phyloP scores from a whole-genome alignment of 495 filamentous ascomycete species.

The Penicillium canariense region DNA sequence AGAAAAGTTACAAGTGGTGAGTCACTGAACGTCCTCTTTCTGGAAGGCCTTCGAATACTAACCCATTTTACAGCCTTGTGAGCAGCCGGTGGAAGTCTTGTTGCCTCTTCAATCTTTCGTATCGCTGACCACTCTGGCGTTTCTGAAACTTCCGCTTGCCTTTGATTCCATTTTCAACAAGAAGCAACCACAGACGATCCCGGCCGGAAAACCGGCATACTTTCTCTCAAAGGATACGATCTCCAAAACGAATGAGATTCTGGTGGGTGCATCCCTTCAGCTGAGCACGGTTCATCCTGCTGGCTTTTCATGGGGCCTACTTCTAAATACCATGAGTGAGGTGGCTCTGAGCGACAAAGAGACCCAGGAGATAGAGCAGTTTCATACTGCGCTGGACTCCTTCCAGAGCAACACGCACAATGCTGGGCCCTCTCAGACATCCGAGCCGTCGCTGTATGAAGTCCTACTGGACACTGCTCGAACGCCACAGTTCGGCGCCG shows the following conservation, averaged over 20 bases:
- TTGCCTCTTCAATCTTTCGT: slow-evolving; percentile 63
- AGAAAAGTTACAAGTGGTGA: slow-evolving; percentile 55
- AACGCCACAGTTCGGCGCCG: slow-evolving; percentile 30
- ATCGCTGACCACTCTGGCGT: slow-evolving; percentile 67
- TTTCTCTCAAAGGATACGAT: slow-evolving; percentile 61
- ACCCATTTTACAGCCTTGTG: slow-evolving; percentile 39
- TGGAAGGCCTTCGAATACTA: slow-evolving; percentile 16
- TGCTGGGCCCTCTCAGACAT: slow-evolving; percentile 23
- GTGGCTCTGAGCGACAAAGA: slow-evolving; percentile 57
- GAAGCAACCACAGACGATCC: slow-evolving; percentile 7
- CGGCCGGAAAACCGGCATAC: slow-evolving; percentile 50
- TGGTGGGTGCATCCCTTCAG: slow-evolving; percentile 51
- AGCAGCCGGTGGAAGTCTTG: slow-evolving; percentile 49
- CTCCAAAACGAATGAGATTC: slow-evolving; percentile 60
- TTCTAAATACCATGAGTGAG: slow-evolving; percentile 66
- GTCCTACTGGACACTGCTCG: slow-evolving; percentile 49
- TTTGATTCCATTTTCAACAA: slow-evolving; percentile 32
- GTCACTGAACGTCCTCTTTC: slow-evolving; percentile 17
- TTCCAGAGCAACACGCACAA: slow-evolving; percentile 41
- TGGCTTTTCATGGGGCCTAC: slow-evolving; percentile 72
- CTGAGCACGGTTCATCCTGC: slow-evolving; percentile 60
- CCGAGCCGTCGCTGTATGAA: slow-evolving; percentile 48
- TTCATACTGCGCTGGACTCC: slow-evolving; percentile 58
- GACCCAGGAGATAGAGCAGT: slow-evolving; percentile 58
- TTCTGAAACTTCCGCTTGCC: slow-evolving; percentile 63